Evolutionary conservation across 352 stramenopile genomes (phyloP), one percentile per base, ranked within the genome.

Genomic region (Detonula confervacea): DNA sequence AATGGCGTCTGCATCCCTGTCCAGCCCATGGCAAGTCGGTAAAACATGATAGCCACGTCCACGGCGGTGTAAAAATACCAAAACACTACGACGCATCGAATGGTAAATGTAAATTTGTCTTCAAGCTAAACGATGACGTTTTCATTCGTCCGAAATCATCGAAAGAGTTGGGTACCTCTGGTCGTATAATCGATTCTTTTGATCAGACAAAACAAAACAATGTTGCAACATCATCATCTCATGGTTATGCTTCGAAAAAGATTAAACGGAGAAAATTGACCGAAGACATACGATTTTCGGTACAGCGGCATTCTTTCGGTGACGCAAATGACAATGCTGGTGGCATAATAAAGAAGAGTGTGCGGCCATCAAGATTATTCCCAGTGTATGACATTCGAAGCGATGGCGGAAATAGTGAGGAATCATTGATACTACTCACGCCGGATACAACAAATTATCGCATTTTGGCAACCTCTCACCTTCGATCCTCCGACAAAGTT

Each of bases 361-460:
- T 77, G 0, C 55, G 77, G 16, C 39, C 70, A 16, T 84, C 77
- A 37, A 44, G 77, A 47, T 65, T 80, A 27, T 52, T 84, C 14
- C 70, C 69, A 35, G 68, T 84, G 2, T 80, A 77, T 42, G 77
- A 80, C 27, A 37, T 65, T 51, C 11, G 29, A 16, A 63, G 37
- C 1, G 47, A 74, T 24, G 44, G 39, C 27, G 25, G 27, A 11
- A 64, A 39, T 8, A 67, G 16, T 33, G 12, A 27, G 12, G 22
- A 59, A 56, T 47, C 61, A 35, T 33, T 72, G 3, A 49, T 92
- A 16, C 9, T 90, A 51, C 30, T 90, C 0, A 91, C 87, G 33
- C 57, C 80, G 0, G 79, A 89, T 22, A 92, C 84, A 0, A 73
- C 44, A 20, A 77, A 80, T 22, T 92, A 90, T 88, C 84, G 86